Base-by-base conservation (phyloP, 306 rosid genomes). In the Dicorynia guianensis region DNA sequence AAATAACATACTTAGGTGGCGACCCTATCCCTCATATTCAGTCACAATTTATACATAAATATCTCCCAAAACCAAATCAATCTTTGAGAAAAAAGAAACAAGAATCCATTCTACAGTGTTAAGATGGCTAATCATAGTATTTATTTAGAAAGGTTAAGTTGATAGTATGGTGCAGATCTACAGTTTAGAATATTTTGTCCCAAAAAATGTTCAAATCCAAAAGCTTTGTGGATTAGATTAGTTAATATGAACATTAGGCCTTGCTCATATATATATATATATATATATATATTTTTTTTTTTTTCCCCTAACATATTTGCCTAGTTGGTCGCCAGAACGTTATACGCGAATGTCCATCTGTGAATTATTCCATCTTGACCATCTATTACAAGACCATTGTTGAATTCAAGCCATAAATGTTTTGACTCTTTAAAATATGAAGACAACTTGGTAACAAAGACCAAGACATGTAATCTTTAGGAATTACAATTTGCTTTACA, bases 311-410 rank as follows among this genome's bases (percentile, higher is more conserved):
- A 30, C 55, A 65, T 49, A 64, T 36, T 15, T 61, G 39, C 68
- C 38, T 38, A 36, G 30, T 39, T 64, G 75, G 48, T 67, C 72
- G 79, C 79, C 82, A 71, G 67, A 11, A 53, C 47, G 19, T 62
- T 42, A 33, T 72, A 11, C 43, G 58, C 74, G 62, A 38, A 57
- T 73, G 55, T 48, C 62, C 72, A 78, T 17, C 69, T 46, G 11
- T 13, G 42, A 57, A 42, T 40, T 59, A 11, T 59, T 59, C n/a
- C 5, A 71, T 72, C n/a, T 58, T 73, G 65, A 73, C 68, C 4
- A 7, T 39, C 12, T 62, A 60, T 60, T 60, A 35, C 20, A 35
- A 34, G 43, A 34, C 42, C 9, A 30, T 5, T 46, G 48, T 64
- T 15, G 18, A n/a, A 15, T 33, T 25, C 14, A 55, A 55, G 50